phyloP scores from a whole-genome alignment of 306 rosid species.

The Trichosanthes cucumerina region DNA sequence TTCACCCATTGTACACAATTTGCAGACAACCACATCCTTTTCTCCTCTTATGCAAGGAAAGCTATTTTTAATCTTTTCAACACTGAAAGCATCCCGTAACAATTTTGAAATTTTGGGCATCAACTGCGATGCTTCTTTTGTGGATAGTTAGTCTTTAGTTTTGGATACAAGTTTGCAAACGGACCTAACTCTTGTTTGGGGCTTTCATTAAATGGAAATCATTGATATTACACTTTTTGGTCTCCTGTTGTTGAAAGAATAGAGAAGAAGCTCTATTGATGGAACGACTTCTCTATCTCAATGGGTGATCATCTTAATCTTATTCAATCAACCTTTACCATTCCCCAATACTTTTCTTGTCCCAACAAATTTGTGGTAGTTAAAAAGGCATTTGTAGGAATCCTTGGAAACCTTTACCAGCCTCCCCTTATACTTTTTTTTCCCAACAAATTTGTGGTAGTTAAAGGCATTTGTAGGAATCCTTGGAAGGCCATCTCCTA shows the following conservation, averaged over 20 bases:
- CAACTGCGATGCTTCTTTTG: neutral
- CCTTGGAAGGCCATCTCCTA: neutral
- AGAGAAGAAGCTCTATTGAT: neutral
- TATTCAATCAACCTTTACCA: neutral
- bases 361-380: neutral
- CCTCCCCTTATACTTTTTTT: neutral
- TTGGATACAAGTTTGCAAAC: neutral
- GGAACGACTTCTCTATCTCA: neutral
- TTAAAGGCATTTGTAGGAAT: neutral
- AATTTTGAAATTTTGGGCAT: no score
- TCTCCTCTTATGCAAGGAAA: no score
- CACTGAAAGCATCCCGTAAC: no score
- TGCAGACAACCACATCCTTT: no score
- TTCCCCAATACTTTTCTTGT: neutral
- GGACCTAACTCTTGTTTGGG: neutral
- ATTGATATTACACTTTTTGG: neutral
- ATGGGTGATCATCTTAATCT: neutral
- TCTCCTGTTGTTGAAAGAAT: neutral
- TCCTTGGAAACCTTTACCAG: neutral
- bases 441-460: neutral
- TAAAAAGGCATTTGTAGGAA: neutral
- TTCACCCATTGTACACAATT: no score
- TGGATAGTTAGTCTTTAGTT: neutral
- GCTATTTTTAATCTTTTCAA: no score
- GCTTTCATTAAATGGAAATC: neutral